Base-by-base conservation (phyloP, 192 early-diverging fungal genomes). In the Paraglomus brasilianum region DNA sequence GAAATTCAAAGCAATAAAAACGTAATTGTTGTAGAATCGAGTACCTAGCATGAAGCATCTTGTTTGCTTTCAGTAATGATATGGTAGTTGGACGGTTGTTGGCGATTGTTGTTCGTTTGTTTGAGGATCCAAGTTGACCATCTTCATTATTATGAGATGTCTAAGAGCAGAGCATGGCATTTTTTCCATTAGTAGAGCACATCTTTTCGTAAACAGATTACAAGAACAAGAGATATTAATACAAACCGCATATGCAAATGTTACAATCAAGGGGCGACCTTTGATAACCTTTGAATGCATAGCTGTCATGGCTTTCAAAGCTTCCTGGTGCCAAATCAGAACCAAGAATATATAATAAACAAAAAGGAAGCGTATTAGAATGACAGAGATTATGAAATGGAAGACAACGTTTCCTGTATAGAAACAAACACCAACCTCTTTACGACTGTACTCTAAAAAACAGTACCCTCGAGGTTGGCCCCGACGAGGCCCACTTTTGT, bases 391-490 rank as follows among this genome's bases (percentile, higher is more conserved):
- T 30, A 56, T 56, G 17, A 56, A 11, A 56, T 19, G 17, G 53
- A 56, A 22, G 30, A 42, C 4, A 68, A 47, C 22, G 0, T n/a
- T 11, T 49, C 39, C n/a, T 44, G n/a, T 30, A 69, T 67, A 30
- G 6, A 55, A 5, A 47, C 17, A 65, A 36, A 51, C 5, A 10
- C 49, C 61, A 60, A 83, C 82, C 75, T 82, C 73, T 61, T 75
- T 77, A 5, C 58, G 64, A 46, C 57, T 78, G 72, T 82, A 89
- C 52, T 89, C 88, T 2, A 91, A 56, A 67, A 91, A 91, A 56
- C 87, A 88, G 69, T 87, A 91, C 8, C 89, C 89, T 47, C 87
- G 71, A 5, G 89, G 86, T 41, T 86, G 75, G 2, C 89, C 89
- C 39, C 81, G 80, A 50, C 80, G 82, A 11, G 89, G 85, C 10